Evolutionary conservation across 176 grass and related monocot genomes (phyloP).

Genomic region (Phyllostachys edulis): DNA sequence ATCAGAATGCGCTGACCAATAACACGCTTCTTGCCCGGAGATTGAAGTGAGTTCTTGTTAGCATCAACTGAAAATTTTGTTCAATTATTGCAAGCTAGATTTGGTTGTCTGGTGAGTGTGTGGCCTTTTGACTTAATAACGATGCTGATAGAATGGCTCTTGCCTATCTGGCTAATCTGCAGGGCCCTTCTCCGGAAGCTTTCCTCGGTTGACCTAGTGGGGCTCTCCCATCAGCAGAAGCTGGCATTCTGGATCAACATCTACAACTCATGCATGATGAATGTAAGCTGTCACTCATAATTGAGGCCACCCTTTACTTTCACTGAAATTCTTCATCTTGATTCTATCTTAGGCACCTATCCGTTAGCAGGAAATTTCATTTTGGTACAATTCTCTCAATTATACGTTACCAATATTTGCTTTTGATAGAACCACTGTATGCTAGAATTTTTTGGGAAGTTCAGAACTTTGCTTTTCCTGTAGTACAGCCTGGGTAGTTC

Average conservation of each 20-base stretch:
- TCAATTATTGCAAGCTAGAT: conserved; percentile 40
- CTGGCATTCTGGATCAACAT: conserved; percentile 99
- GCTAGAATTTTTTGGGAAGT: neutral
- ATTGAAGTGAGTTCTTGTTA: conserved; percentile 61
- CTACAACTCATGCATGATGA: conserved; percentile 99
- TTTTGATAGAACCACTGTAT: neutral
- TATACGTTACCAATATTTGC: neutral
- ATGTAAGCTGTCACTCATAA: conserved; percentile 50
- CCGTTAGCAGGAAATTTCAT: neutral
- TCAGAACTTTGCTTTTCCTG: neutral
- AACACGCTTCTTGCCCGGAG: conserved; percentile 53
- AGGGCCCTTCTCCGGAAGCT: conserved; percentile 70
- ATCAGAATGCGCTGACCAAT: conserved; percentile 38
- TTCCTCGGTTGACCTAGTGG: conserved; percentile 54
- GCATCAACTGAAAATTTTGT: neutral
- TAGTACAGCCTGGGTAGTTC: conserved; percentile 12
- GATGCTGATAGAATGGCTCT: neutral
- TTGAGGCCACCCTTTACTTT: neutral
- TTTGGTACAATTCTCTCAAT: neutral
- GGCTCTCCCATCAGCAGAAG: conserved; percentile 87
- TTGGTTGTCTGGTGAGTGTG: conserved; percentile 34
- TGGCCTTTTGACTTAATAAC: conserved; percentile 32
- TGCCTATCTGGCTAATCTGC: conserved; percentile 42
- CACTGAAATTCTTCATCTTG: neutral
- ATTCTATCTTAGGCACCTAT: neutral